A percentile compares a stretch with the other conserved stretches of the same genome.
Evolutionary conservation across 495 filamentous ascomycete species (phyloP).

Genomic region (Penicillium salamii): DNA sequence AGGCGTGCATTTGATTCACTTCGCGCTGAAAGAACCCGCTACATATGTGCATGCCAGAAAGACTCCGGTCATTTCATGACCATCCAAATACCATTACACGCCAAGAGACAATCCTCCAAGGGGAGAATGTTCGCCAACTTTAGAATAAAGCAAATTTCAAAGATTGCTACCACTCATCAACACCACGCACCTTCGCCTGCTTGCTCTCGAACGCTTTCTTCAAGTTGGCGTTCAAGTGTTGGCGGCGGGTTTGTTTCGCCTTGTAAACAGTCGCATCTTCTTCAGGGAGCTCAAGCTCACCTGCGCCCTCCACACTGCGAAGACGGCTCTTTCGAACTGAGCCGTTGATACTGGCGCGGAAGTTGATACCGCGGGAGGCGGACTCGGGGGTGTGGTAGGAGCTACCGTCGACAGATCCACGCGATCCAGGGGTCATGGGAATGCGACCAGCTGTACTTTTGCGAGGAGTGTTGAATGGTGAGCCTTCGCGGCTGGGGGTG

Average conservation of each 20-base stretch:
- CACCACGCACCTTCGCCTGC: conserved; percentile 31
- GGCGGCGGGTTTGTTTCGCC: conserved; percentile 52
- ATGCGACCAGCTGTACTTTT: conserved; percentile 30
- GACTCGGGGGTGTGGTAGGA: conserved; percentile 59
- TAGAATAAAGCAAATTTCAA: conserved; percentile 6
- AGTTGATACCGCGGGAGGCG: conserved; percentile 33
- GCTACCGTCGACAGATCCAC: conserved; percentile 41
- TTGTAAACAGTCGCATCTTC: conserved; percentile 59
- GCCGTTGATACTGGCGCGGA: conserved; percentile 46
- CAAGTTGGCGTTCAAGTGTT: conserved; percentile 47
- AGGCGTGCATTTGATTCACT: background rate
- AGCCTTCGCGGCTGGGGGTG: conserved; percentile 52
- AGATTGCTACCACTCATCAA: conserved; percentile 27
- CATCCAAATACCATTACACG: conserved; percentile 2
- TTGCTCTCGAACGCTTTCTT: conserved; percentile 41
- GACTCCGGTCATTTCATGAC: background rate
- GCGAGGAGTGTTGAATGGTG: conserved; percentile 60
- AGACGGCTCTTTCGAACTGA: conserved; percentile 46
- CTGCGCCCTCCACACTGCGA: conserved; percentile 34
- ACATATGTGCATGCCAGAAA: conserved; percentile 2
- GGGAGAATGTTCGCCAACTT: too few relatives aligned
- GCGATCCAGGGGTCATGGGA: conserved; percentile 38
- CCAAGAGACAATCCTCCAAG: conserved; percentile 4
- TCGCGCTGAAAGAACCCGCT: background rate
- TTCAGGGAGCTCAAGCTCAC: conserved; percentile 32